These are phyloP conservation scores for Triticum turgidum DNA, from an alignment of 176 grass and related monocot species.

Conservation along the genomic window DNA sequence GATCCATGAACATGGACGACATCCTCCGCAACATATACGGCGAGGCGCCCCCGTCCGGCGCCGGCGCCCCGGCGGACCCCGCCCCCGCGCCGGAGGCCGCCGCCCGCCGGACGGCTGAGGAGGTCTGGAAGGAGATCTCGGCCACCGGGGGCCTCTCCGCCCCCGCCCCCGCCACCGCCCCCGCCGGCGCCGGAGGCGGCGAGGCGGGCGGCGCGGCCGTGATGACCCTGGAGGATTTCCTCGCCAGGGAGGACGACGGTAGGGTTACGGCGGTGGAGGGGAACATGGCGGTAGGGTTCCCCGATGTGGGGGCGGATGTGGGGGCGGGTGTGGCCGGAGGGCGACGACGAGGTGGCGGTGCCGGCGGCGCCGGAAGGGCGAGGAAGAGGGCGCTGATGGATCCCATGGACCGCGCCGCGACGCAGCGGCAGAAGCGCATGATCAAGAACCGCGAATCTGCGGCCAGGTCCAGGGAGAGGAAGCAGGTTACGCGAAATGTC, in stretches of 20 bases:
- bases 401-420: constrained; percentile 59
- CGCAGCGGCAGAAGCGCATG: constrained; percentile 97
- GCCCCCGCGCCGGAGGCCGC: not conserved
- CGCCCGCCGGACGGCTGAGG: constrained; percentile 54
- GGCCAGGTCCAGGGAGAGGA: constrained; percentile 92
- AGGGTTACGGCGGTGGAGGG: constrained; percentile 24
- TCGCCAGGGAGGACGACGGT: constrained; percentile 63
- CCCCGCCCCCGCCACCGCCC: not conserved
- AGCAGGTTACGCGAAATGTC: constrained; percentile 53
- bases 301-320: not conserved
- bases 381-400: constrained; percentile 70
- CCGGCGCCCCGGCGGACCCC: not conserved
- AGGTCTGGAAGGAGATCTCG: constrained; percentile 90
- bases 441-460: constrained; percentile 99
- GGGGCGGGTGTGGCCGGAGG: not conserved
- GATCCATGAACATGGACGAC: constrained; percentile 98
- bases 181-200: not conserved
- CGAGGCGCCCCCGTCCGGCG: not conserved
- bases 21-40: constrained; percentile 74
- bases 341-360: constrained; percentile 9
- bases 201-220: constrained; percentile 21
- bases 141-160: constrained; percentile 34
- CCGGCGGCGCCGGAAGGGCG: constrained; percentile 33
- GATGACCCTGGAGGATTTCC: constrained; percentile 97
- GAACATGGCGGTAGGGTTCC: constrained; percentile 37